Percentiles rank a stretch among this genome's conserved stretches.
phyloP scores from a whole-genome alignment of 1,284 basidiomycete species.

The Cerrena zonata region DNA sequence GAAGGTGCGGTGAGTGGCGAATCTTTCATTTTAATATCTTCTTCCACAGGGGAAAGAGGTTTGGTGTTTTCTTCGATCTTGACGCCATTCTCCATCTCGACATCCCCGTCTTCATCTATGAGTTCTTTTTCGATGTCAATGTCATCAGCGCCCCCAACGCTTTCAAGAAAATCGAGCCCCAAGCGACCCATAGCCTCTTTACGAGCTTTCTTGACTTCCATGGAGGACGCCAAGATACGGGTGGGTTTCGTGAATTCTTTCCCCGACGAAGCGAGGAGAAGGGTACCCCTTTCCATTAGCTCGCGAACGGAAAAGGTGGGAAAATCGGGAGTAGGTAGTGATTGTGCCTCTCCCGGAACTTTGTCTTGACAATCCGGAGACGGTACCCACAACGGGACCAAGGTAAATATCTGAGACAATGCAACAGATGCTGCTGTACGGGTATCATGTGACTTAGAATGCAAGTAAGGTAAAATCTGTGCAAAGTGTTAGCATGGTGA shows the following conservation, averaged over 20 bases:
- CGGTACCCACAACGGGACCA: constrained; percentile 81
- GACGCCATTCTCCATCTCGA: constrained; percentile 22
- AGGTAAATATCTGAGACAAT: constrained; percentile 78
- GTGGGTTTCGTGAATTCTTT: constrained; percentile 76
- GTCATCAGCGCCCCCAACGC: constrained; percentile 59
- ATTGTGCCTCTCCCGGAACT: constrained; percentile 16
- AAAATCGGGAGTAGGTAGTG: constrained; percentile 49
- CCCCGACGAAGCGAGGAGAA: constrained; percentile 80
- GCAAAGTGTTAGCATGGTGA: constrained; percentile 5
- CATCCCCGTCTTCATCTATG: constrained; percentile 51
- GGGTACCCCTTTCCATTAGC: constrained; percentile 68
- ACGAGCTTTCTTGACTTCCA: constrained; percentile 74
- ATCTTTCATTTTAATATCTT: constrained; percentile 3
- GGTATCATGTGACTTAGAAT: constrained; percentile 84
- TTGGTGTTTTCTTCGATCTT: constrained; percentile 34
- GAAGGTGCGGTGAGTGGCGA: constrained; percentile 25
- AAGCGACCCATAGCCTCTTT: constrained; percentile 78
- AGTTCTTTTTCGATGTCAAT: constrained; percentile 80
- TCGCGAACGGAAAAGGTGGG: constrained; percentile 71
- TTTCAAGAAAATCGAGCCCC: constrained; percentile 76
- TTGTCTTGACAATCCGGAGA: constrained; percentile 29
- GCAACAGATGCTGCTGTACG: constrained; percentile 80
- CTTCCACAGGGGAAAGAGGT: constrained; percentile 22
- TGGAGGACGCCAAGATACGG: constrained; percentile 61
- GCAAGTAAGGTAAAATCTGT: constrained; percentile 81